Base-by-base conservation (phyloP, 2,329 filamentous ascomycete genomes). In the Neopestalotiopsis clavispora region DNA sequence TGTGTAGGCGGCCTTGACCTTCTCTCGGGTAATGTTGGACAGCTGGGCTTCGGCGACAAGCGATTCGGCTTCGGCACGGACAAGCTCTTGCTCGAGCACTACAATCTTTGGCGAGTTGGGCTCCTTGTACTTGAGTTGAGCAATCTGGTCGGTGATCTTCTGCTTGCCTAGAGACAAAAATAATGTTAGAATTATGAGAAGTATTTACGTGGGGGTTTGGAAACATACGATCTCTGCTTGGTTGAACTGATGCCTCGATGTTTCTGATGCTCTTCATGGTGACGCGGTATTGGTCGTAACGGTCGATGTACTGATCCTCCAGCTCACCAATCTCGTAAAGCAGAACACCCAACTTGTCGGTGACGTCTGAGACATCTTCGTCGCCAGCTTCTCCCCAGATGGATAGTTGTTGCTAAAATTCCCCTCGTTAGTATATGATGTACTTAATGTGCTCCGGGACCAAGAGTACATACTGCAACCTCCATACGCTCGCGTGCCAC, bases 261-360 rank as follows among this genome's bases (percentile, higher is more conserved):
- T 99, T 99, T 77, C 96, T 93, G 78, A 99, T 97, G 81, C 94
- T 97, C 91, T 99, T 99, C 84, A 99, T 97, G 67, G 96, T 99
- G 69, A 99, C 93, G 78, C 96, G 94, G 86, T 98, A 99, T 84
- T 99, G 96, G 82, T 99, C 96, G 83, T 99, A 99, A 78, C 95
- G 94, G 82, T 99, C 96, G 81, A 99, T 95, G 78, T 97, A 98
- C 79, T 98, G 94, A 79, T 99, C 95, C 83, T 99, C 96, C 42
- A 98, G 90, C 84, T 99, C 96, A 80, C 95, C 96, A 76, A 99
- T 97, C 83, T 98, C 95, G 85, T 98, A 99, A 76, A 99, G 92
- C 76, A 99, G 86, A 64, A 99, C 96, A 77, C 96, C 96, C 69
- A 99, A 90, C 86, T 99, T 99, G 87, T 99, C 96, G 72, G 96